phyloP scores from a whole-genome alignment of 306 rosid species.

The Ormosia emarginata region DNA sequence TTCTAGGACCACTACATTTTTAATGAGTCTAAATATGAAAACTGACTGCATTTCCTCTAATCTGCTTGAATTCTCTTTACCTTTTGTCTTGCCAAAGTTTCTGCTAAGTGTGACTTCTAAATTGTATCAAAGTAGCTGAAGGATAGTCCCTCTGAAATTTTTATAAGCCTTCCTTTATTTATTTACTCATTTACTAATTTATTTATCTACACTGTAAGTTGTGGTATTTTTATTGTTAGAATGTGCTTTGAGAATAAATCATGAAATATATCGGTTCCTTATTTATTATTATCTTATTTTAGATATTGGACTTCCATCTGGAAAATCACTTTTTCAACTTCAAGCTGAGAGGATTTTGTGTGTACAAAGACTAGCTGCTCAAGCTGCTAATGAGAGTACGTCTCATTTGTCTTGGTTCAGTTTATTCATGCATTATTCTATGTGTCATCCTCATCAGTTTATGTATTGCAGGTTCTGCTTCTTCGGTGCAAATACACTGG shows the following conservation, averaged over 20 bases:
- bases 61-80: slow-evolving; percentile 8
- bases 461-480: slow-evolving; percentile 52
- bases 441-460: slow-evolving; percentile 11
- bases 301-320: slow-evolving; percentile 99
- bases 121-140: background rate
- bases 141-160: slow-evolving; percentile 8
- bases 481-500: slow-evolving; percentile 81
- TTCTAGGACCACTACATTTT: background rate
- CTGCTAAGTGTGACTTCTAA: background rate
- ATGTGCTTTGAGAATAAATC: slow-evolving; percentile 2
- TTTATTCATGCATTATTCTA: slow-evolving; percentile 11
- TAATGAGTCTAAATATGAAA: background rate
- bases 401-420: slow-evolving; percentile 14
- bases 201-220: background rate
- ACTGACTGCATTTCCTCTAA: background rate
- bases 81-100: background rate
- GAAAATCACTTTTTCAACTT: slow-evolving; percentile 94
- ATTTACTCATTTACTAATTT: background rate
- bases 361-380: slow-evolving; percentile 82
- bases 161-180: background rate
- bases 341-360: slow-evolving; percentile 98
- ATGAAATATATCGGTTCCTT: background rate
- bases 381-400: slow-evolving; percentile 67
- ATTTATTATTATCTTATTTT: slow-evolving; percentile 16
- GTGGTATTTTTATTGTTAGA: background rate